Conservation (phyloP, 2,329 filamentous ascomycete species). For the Ophiobolus disseminans region DNA sequence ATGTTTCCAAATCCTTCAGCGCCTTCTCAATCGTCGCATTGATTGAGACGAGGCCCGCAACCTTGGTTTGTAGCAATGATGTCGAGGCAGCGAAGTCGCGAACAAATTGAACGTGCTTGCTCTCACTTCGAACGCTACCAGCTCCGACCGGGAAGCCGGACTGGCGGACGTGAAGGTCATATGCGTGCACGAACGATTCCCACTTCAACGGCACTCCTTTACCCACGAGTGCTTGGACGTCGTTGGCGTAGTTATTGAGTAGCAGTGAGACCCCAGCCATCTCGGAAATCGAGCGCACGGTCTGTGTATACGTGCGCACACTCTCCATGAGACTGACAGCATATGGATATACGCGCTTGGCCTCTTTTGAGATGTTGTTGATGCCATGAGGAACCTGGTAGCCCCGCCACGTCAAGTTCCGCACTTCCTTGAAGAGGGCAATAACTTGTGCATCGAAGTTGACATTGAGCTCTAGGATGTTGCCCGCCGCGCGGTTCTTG, state of each 20-base stretch:
- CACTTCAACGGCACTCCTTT: constrained; percentile 92
- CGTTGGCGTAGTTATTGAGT: constrained; percentile 88
- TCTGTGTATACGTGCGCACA: constrained; percentile 91
- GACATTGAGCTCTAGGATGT: constrained; percentile 84
- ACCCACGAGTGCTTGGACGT: constrained; percentile 80
- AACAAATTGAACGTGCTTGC: constrained; percentile 95
- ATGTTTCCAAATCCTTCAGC: constrained; percentile 81
- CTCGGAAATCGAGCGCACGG: constrained; percentile 78
- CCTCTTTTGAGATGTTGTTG: constrained; percentile 95
- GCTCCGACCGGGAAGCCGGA: constrained; percentile 64
- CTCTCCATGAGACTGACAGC: constrained; percentile 99
- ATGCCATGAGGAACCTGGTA: constrained; percentile 94
- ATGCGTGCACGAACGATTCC: constrained; percentile 98
- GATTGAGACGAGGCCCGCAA: constrained; percentile 77
- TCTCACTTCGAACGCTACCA: constrained; percentile 70
- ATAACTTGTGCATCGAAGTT: constrained; percentile 99
- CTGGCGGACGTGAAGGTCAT: constrained; percentile 83
- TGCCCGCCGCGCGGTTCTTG: constrained; percentile 88
- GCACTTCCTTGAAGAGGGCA: constrained; percentile 96
- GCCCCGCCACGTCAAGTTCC: constrained; percentile 93
- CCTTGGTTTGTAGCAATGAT: constrained; percentile 87
- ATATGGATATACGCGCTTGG: constrained; percentile 97
- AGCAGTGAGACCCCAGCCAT: constrained; percentile 90
- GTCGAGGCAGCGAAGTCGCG: constrained; percentile 89
- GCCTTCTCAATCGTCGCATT: constrained; percentile 83